These are phyloP conservation scores for Syncephalastrum sp. DNA, from an alignment of 371 early-diverging fungal species.

Conservation along the genomic window DNA sequence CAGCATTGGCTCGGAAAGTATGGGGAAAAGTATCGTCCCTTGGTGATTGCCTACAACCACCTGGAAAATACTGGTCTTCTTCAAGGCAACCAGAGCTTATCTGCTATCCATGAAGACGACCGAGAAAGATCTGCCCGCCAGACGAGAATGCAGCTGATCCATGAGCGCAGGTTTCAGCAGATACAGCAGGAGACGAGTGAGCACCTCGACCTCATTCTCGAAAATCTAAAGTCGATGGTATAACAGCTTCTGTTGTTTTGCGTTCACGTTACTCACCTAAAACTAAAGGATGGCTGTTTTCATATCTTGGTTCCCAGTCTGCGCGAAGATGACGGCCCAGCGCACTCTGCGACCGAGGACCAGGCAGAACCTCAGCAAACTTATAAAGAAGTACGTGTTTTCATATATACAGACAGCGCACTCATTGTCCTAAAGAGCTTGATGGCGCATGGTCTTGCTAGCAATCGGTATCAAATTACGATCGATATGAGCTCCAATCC, in stretches of 20 bases:
- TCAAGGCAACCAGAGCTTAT: conserved; percentile 5
- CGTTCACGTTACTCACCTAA: neutral
- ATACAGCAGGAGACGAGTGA: conserved; percentile 43
- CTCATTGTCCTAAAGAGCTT: conserved; percentile 20
- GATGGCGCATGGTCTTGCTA: conserved; percentile 57
- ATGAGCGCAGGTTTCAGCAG: conserved; percentile 40
- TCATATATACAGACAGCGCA: neutral
- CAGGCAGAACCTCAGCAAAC: conserved; percentile 1
- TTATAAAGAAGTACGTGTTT: conserved; percentile 25
- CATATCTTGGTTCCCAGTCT: conserved; percentile 56
- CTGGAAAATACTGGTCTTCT: conserved; percentile 34
- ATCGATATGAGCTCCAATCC: conserved; percentile 54
- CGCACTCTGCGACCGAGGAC: neutral
- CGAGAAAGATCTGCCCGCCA: conserved; percentile 17
- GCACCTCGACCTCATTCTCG: conserved; percentile 43
- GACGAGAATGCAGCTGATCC: conserved; percentile 37
- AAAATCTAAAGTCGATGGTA: conserved; percentile 55
- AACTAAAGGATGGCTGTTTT: conserved; percentile 46
- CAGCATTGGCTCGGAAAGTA: conserved; percentile 61
- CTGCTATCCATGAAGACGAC: conserved; percentile 23
- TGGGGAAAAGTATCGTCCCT: conserved; percentile 48
- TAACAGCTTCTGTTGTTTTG: neutral
- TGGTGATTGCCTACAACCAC: conserved; percentile 59
- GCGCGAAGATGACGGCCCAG: conserved; percentile 11
- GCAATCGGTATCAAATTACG: conserved; percentile 60